Evolutionary conservation across 208 protist genomes (phyloP).

Genomic region (Trypanosoma melophagium): DNA sequence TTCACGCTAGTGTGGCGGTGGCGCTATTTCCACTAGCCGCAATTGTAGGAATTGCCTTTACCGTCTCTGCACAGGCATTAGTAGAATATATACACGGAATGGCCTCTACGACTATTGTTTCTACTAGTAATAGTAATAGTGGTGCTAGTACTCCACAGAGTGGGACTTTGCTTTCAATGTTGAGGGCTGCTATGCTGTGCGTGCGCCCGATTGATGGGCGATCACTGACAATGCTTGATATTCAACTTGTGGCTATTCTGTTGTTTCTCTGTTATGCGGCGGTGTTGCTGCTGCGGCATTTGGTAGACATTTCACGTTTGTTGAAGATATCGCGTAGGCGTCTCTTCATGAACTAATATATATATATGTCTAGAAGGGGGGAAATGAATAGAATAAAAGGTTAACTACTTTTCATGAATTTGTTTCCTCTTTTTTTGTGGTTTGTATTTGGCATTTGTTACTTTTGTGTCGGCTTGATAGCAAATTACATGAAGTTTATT

Average conservation of each 20-base stretch:
- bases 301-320: slow-evolving; percentile 55
- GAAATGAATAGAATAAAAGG: background rate
- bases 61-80: slow-evolving; percentile 16
- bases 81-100: slow-evolving; percentile 20
- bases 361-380: background rate
- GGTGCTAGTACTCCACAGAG: background rate
- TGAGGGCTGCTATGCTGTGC: slow-evolving; percentile 15
- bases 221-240: slow-evolving; percentile 35
- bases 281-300: slow-evolving; percentile 38
- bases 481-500: background rate
- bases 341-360: slow-evolving; percentile 28
- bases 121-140: too few species aligned
- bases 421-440: too few species aligned
- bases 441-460: background rate
- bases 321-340: slow-evolving; percentile 67
- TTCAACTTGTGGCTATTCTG: slow-evolving; percentile 54
- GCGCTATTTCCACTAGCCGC: slow-evolving; percentile 38
- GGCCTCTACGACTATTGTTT: too few species aligned
- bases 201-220: slow-evolving; percentile 20
- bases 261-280: slow-evolving; percentile 62
- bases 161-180: background rate
- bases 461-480: too few species aligned
- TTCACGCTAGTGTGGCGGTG: slow-evolving; percentile 41
- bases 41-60: slow-evolving; percentile 24
- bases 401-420: too few species aligned